These are phyloP conservation scores for Cladophialophora carrionii DNA, from an alignment of 2,329 filamentous ascomycete species.

Conservation along the genomic window DNA sequence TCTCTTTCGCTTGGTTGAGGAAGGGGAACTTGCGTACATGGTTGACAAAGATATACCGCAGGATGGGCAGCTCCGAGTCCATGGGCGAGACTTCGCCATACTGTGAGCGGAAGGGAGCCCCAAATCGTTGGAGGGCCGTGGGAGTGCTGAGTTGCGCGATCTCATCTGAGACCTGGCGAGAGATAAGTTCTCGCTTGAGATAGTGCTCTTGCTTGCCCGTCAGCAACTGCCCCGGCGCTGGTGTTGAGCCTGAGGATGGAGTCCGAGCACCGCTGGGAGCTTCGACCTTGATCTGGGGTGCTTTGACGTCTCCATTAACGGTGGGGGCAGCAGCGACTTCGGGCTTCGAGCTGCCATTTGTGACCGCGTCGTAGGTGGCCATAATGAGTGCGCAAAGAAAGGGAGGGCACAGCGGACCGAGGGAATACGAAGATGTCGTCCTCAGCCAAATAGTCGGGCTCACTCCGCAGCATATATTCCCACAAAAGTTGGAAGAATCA, in stretches of 20 bases:
- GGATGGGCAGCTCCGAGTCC: conserved; percentile 88
- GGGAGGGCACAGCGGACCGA: neutral
- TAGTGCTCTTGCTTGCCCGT: conserved; percentile 99
- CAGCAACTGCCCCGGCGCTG: conserved; percentile 64
- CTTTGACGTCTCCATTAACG: conserved; percentile 24
- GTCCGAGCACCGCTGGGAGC: neutral
- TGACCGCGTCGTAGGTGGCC: conserved; percentile 4
- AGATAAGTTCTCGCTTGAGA: conserved; percentile 92
- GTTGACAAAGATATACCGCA: conserved; percentile 96
- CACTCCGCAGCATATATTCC: conserved; percentile 11
- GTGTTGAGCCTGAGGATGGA: conserved; percentile 34
- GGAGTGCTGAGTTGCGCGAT: conserved; percentile 92
- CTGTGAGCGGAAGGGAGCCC: conserved; percentile 90
- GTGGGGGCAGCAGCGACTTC: conserved; percentile 8
- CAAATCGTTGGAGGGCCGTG: conserved; percentile 91
- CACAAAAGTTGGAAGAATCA: conserved; percentile 7
- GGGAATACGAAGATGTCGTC: conserved; percentile 2
- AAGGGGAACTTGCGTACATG: conserved; percentile 98
- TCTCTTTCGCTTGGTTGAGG: conserved; percentile 92
- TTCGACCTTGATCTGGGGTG: conserved; percentile 21
- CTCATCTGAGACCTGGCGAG: conserved; percentile 85
- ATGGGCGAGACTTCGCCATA: conserved; percentile 89
- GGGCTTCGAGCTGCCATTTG: conserved; percentile 9
- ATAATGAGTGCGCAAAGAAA: conserved; percentile 2
- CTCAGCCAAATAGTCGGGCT: neutral